Base-by-base conservation (phyloP, 2,329 filamentous ascomycete species). In the Gremmenia infestans region DNA sequence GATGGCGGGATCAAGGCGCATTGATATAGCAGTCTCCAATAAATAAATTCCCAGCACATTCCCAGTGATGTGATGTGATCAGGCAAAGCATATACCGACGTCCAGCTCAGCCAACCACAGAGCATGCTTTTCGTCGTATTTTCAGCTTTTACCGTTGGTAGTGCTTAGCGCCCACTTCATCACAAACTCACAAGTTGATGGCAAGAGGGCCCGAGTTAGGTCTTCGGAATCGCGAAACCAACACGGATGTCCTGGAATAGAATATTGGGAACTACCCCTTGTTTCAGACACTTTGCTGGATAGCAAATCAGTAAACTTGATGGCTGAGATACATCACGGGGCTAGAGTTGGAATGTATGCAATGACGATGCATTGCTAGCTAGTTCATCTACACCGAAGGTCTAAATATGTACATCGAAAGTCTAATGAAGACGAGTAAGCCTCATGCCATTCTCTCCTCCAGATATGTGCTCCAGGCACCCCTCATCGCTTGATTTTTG, bases 401-500 rank as follows among this genome's bases (percentile, higher is more conserved):
- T 43, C 40, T 43, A 23, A 43, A 43, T 43, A 43, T 43, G 11
- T 43, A 43, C 40, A 43, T 5, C 4, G 40, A 43, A 43, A 19
- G 4, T 19, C 5, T n/a, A 43, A 17, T 11, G 17, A 43, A 14
- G 37, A 39, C n/a, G 40, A 25, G 25, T 2, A 25, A 25, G 25
- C 25, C 40, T 43, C 11, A n/a, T 19, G 40, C 17, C 4, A 19
- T 6, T 47, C n/a, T 25, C 36, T 32, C 19, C 39, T 12, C 25
- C 32, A 48, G 19, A 55, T 47, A 50, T 43, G 56, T 63, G 56
- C 57, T 55, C 57, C 59, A 35, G 55, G 60, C 57, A 63, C 54
- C 47, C 47, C 55, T 54, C 50, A 55, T 55, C 46, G 56, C 37
- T 45, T 52, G 51, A 47, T 28, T 46, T 48, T 58, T 51, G 28